Evolutionary conservation across 345 rosid species (phyloP), one percentile per base, ranked within the genome.

Genomic region (Populus davidiana): DNA sequence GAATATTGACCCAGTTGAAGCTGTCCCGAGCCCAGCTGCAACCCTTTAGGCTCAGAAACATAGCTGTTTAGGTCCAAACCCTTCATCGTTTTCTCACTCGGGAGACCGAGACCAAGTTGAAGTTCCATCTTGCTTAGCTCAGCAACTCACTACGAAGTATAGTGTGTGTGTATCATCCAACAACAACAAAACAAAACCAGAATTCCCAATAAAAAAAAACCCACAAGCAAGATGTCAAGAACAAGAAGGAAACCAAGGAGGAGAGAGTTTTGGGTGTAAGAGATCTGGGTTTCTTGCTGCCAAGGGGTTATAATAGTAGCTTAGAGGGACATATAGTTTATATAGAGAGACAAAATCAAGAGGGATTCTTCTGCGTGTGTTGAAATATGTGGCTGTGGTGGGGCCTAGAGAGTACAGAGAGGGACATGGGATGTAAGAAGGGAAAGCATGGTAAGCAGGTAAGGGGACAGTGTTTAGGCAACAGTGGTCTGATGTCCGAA

Each of bases 31-130:
- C 47, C 36, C 64, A 21, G 31, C 33, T 31, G 33, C 39, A 16
- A 17, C 23, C 67, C 73, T 27, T 43, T 77, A 44, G 71, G 61
- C 49, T 83, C 69, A 69, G 27, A 36, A 49, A 14, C 44, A 47
- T 2, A 43, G 65, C 43, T 31, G 63, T 83, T 83, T n/a, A 85
- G 81, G 79, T 85, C 84, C 35, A 85, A 69, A 8, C 81, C 75
- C 20, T 62, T 43, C 62, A 56, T 67, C 9, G 69, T 36, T 67
- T 20, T 23, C 72, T 31, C 17, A 11, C 50, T 70, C 16, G 89
- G 81, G 61, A 86, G 89, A 68, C 87, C 78, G 5, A 88, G 86
- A 69, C 86, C 86, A 13, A 88, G 75, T 39, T 81, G 84, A 64
- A 88, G 91, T 74, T 88, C 89, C 89, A 86, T 86, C 20, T 47